Evolutionary conservation across 1,284 basidiomycete species (phyloP).

Genomic region (Rhizopogon hawkerae): DNA sequence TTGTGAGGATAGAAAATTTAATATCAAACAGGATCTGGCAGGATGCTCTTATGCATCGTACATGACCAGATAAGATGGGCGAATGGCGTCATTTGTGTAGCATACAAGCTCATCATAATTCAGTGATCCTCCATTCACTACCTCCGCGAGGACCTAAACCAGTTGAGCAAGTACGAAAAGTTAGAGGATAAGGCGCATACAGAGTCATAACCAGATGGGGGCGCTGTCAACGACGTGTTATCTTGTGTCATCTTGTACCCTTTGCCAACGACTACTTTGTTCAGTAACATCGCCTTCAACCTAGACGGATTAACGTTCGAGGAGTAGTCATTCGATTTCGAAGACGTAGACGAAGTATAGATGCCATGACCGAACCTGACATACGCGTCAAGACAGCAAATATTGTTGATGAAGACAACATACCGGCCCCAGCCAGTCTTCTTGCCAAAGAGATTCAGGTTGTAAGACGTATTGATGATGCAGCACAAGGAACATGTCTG

Average conservation of each 20-base stretch:
- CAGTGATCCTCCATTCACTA: constrained; percentile 41
- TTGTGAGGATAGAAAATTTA: not conserved
- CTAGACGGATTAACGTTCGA: constrained; percentile 42
- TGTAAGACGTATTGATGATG: constrained; percentile 53
- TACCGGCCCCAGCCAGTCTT: constrained; percentile 61
- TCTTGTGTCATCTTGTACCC: constrained; percentile 55
- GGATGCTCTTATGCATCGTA: constrained; percentile 35
- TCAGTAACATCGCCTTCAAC: constrained; percentile 54
- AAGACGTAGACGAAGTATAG: constrained; percentile 38
- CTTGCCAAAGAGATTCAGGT: constrained; percentile 49
- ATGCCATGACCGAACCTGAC: constrained; percentile 44
- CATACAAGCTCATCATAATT: constrained; percentile 61
- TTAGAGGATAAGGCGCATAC: constrained; percentile 26
- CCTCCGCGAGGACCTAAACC: constrained; percentile 47
- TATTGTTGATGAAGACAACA: constrained; percentile 7
- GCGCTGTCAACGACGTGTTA: constrained; percentile 39
- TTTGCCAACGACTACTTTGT: constrained; percentile 61
- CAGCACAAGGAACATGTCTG: constrained; percentile 48
- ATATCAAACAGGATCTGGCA: not conserved
- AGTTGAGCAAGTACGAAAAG: not conserved
- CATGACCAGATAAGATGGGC: constrained; percentile 55
- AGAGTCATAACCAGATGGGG: constrained; percentile 55
- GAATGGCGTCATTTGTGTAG: constrained; percentile 56
- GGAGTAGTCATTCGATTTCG: constrained; percentile 63
- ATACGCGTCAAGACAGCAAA: not conserved